Base-by-base conservation (phyloP, 2,329 filamentous ascomycete species). In the Aspergillus sp. region DNA sequence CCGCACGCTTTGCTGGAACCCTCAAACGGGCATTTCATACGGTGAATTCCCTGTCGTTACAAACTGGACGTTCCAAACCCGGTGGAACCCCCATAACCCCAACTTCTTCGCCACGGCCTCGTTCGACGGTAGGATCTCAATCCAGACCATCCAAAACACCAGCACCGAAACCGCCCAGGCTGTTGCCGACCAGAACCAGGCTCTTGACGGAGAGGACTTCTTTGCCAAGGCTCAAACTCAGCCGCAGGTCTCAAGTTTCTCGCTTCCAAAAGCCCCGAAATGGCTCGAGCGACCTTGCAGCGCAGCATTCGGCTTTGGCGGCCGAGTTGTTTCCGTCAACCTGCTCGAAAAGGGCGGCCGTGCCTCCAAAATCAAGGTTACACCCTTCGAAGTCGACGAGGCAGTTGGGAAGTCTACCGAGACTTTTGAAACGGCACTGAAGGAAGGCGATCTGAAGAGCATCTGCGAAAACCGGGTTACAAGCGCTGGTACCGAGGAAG, bases 61-160 rank as follows among this genome's bases (percentile, higher is more conserved):
- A n/a, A 99, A 98, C 76, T 99, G 95, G 93, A 96, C 93, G 5
- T 99, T 99, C 80, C 88, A 93, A 72, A 96, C 95, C 5, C 86
- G 89, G 61, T 98, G 96, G 83, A 93, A 96, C 73, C 95, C 95
- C 30, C 87, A 90, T 66, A 96, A 99, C 74, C 93, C 95, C 11
- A 90, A 88, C 70, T 82, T 99, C 57, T 91, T 93, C 50, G 96
- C 96, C 17, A 98, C 95, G 17, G 95, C 96, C 9, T 96, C 93
- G 2, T 98, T 98, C 65, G 95, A 99, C 70, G 95, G 96, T 67
- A 97, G 96, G 77, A 96, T 99, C 62, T 88, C 90, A 2, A 81
- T 99, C 45, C 93, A 97, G 73, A 96, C 93, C 1, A 83, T 97
- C 41, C 95, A 99, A 71, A 97, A 95, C 75, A 96, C 93, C 34